These are phyloP conservation scores for Exophiala phaeomuriformis DNA, from an alignment of 2,329 filamentous ascomycete species.

Conservation along the genomic window DNA sequence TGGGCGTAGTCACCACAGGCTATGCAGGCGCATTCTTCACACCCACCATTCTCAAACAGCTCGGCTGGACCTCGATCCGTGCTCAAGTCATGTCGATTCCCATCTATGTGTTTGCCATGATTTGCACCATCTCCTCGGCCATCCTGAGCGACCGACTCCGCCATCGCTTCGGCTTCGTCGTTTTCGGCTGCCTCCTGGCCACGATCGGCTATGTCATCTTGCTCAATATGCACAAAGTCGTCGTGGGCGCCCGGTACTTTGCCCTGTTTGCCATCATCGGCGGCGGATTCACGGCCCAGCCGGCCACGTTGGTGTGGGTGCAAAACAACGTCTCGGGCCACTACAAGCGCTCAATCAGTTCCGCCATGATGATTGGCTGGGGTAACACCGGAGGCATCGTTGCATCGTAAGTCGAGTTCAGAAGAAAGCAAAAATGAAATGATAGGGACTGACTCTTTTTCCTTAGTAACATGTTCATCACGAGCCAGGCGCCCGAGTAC, in stretches of 20 bases:
- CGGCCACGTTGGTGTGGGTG: slow-evolving; percentile 28
- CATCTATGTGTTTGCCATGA: slow-evolving; percentile 31
- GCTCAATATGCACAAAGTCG: slow-evolving; percentile 28
- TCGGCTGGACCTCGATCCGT: slow-evolving; percentile 30
- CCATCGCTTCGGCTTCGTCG: slow-evolving; percentile 34
- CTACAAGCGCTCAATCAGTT: slow-evolving; percentile 29
- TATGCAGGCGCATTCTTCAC: slow-evolving; percentile 33
- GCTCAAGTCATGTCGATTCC: slow-evolving; percentile 35
- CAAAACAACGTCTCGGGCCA: slow-evolving; percentile 31
- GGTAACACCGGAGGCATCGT: slow-evolving; percentile 34
- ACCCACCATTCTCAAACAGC: slow-evolving; percentile 32
- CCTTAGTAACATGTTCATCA: slow-evolving; percentile 34
- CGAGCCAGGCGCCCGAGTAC: slow-evolving; percentile 33
- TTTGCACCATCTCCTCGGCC: slow-evolving; percentile 29
- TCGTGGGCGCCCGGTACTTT: slow-evolving; percentile 29
- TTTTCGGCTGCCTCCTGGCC: slow-evolving; percentile 32
- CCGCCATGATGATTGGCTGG: slow-evolving; percentile 30
- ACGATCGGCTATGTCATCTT: slow-evolving; percentile 34
- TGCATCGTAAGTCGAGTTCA: slow-evolving; percentile 23
- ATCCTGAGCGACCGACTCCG: slow-evolving; percentile 30
- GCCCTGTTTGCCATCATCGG: slow-evolving; percentile 27
- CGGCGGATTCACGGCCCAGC: slow-evolving; percentile 33
- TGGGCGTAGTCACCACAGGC: slow-evolving; percentile 33
- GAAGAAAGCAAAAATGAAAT: background rate
- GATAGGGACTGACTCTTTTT: background rate